These are phyloP conservation scores for Elaeis guineensis DNA, from an alignment of 176 grass and related monocot species.

Conservation along the genomic window DNA sequence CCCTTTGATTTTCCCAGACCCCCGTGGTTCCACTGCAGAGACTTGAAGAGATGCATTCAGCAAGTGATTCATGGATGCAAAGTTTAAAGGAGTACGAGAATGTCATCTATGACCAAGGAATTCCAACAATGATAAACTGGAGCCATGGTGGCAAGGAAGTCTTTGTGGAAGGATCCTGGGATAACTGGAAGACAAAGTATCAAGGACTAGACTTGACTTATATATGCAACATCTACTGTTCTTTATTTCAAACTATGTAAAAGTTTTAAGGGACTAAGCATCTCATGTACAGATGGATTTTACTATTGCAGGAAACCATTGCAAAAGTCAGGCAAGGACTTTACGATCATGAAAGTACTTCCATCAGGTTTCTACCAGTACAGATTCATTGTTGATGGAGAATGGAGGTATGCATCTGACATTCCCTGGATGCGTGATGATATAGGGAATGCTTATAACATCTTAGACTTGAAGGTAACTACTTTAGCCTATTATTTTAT, in stretches of 20 bases:
- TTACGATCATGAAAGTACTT: slow-evolving; percentile 21
- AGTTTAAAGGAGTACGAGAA: slow-evolving; percentile 3
- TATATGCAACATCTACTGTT: background rate
- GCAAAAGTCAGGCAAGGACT: slow-evolving; percentile 28
- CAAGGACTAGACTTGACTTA: background rate
- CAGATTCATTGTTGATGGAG: slow-evolving; percentile 33
- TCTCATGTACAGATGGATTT: background rate
- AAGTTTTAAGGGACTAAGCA: background rate
- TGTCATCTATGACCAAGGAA: slow-evolving; percentile 14
- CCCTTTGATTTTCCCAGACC: slow-evolving; percentile 9
- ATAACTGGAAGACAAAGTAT: slow-evolving; percentile 35
- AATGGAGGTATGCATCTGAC: slow-evolving; percentile 22
- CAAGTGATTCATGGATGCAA: background rate
- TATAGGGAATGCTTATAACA: slow-evolving; percentile 16
- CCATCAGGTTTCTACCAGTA: slow-evolving; percentile 31
- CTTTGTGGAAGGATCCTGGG: slow-evolving; percentile 33
- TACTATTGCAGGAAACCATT: slow-evolving; percentile 16
- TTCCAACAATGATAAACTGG: slow-evolving; percentile 30
- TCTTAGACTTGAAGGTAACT: slow-evolving; percentile 28
- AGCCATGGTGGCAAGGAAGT: slow-evolving; percentile 29
- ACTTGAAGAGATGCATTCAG: slow-evolving; percentile 7
- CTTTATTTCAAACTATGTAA: background rate
- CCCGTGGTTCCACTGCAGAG: slow-evolving; percentile 23
- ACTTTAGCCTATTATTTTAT: background rate
- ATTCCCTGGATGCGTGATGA: slow-evolving; percentile 23